Evolutionary conservation across 441 rosid species (phyloP).

Genomic region (Theobroma grandiflorum): DNA sequence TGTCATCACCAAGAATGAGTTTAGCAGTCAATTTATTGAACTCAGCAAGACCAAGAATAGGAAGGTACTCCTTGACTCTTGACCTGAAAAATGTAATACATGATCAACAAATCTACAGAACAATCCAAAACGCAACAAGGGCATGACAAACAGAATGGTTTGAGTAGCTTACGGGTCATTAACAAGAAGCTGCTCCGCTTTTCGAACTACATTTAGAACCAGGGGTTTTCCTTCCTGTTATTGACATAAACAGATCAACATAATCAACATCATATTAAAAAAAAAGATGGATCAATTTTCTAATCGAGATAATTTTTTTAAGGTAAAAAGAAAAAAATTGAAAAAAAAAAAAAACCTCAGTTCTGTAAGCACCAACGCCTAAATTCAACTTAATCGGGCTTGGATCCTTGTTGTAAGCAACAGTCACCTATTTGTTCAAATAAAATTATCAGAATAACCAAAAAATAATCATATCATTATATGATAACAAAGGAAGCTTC

Average conservation of each 20-base stretch:
- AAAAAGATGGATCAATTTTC: neutral
- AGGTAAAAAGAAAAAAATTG: neutral
- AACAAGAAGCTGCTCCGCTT: conserved; percentile 68
- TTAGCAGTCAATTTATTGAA: conserved; percentile 67
- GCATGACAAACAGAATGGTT: neutral
- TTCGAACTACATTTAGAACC: conserved; percentile 65
- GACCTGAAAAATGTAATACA: conserved; percentile 41
- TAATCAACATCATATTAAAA: conserved; percentile 4
- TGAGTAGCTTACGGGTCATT: conserved; percentile 55
- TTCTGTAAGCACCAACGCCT: conserved; percentile 98
- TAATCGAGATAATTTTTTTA: neutral
- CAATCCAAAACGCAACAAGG: neutral
- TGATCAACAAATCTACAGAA: conserved; percentile 1
- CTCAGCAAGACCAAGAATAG: conserved; percentile 66
- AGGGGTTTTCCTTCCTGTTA: conserved; percentile 79
- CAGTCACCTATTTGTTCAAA: conserved; percentile 61
- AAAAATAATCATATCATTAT: neutral
- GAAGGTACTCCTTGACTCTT: conserved; percentile 68
- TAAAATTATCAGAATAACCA: neutral
- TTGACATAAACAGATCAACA: conserved; percentile 15
- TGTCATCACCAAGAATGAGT: conserved; percentile 72
- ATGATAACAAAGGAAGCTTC: neutral
- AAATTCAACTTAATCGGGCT: conserved; percentile 86
- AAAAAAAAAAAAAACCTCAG: conserved; percentile 59
- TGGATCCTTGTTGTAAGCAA: conserved; percentile 90